These are phyloP conservation scores for Plasmodium berghei DNA, from an alignment of 169 alveolate genomes.

Conservation along the genomic window DNA sequence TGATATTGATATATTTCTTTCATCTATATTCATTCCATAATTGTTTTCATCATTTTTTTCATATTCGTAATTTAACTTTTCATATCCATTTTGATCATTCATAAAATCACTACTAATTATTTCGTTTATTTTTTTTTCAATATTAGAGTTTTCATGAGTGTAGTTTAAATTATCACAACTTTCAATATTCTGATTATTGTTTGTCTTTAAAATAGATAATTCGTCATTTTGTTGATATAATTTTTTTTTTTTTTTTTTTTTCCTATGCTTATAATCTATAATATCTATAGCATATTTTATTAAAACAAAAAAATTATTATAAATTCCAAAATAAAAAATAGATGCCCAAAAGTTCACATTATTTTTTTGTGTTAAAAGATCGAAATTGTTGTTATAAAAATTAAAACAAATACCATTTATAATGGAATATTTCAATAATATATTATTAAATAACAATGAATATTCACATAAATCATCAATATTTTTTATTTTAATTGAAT, in stretches of 20 bases:
- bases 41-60: neutral
- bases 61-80: neutral
- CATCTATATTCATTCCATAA: too few species aligned
- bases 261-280: slow-evolving; percentile 14
- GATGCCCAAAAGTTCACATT: slow-evolving; percentile 56
- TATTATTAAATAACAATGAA: slow-evolving; percentile 45
- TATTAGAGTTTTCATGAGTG: too few species aligned
- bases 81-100: too few species aligned
- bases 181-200: too few species aligned
- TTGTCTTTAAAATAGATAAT: too few species aligned
- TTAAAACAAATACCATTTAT: slow-evolving; percentile 67
- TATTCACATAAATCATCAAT: slow-evolving; percentile 70
- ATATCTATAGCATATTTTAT: slow-evolving; percentile 63
- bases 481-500: slow-evolving; percentile 23
- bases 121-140: too few species aligned
- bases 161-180: too few species aligned
- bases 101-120: too few species aligned
- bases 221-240: neutral
- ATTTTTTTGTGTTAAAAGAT: slow-evolving; percentile 34
- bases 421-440: slow-evolving; percentile 43
- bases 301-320: slow-evolving; percentile 54
- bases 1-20: too few species aligned
- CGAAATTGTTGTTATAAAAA: slow-evolving; percentile 50
- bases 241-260: neutral
- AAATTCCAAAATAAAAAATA: slow-evolving; percentile 66